Conservation (phyloP, 2,329 filamentous ascomycete genomes). For the Zopfia rhizophila region DNA sequence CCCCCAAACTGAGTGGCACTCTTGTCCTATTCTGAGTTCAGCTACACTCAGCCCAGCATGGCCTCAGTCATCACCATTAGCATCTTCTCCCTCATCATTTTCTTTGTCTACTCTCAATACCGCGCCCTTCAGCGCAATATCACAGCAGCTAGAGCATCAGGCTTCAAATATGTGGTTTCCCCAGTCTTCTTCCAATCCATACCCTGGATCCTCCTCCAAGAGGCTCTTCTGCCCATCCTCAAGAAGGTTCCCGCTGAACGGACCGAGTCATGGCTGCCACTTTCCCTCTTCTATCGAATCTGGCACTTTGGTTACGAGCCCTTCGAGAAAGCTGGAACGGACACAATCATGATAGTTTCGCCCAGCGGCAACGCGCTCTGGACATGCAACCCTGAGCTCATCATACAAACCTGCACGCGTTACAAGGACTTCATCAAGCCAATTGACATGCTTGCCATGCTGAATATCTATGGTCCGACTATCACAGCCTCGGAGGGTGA, state of each 20-base stretch:
- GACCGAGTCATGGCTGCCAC: neutral
- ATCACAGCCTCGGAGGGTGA: slow-evolving; percentile 3
- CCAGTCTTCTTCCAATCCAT: slow-evolving; percentile 2
- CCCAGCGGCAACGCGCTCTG: neutral
- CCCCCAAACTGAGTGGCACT: no score
- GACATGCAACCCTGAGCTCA: slow-evolving; percentile 3
- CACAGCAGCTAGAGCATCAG: neutral
- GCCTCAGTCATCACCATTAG: no score
- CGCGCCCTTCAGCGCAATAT: neutral
- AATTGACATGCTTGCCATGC: slow-evolving; percentile 1
- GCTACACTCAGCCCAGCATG: no score
- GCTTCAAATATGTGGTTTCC: neutral
- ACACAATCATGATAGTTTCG: slow-evolving; percentile 1
- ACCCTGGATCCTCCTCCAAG: neutral
- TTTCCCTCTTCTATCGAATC: neutral
- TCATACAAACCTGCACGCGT: neutral
- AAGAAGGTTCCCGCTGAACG: neutral
- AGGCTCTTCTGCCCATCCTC: neutral
- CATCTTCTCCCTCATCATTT: slow-evolving; percentile 4
- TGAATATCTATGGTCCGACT: slow-evolving; percentile 11
- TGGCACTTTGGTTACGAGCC: slow-evolving; percentile 7
- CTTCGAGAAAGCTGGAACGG: neutral
- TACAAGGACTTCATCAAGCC: neutral
- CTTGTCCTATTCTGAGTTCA: no score
- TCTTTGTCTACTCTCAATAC: neutral